A percentile compares a stretch with the other conserved stretches of the same genome.
Conservation (phyloP, 805 yeast genomes). For the Starmerella powellii region DNA sequence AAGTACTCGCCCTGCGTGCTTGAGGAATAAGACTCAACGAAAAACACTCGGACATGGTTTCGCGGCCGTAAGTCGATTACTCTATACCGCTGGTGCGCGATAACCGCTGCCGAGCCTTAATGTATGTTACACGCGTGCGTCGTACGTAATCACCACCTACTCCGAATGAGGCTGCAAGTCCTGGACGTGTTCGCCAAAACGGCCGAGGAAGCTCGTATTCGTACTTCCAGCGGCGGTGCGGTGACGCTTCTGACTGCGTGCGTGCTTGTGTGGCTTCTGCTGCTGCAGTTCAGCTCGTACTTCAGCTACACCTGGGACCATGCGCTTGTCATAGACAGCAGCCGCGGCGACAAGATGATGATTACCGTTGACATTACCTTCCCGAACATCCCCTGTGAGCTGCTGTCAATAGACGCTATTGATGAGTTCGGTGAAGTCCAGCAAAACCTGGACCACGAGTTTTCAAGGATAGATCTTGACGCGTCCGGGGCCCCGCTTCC, state of each 20-base stretch:
- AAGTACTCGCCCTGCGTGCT: too few relatives aligned
- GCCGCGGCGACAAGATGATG: constrained; percentile 57
- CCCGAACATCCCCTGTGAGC: constrained; percentile 75
- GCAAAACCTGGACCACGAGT: constrained; percentile 60
- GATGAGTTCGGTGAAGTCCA: constrained; percentile 81
- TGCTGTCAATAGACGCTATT: constrained; percentile 68
- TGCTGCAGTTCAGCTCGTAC: constrained; percentile 69
- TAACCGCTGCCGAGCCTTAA: too few relatives aligned
- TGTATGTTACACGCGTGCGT: too few relatives aligned
- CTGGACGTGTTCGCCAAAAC: constrained; percentile 85
- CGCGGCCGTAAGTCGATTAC: too few relatives aligned
- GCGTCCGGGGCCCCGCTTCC: constrained; percentile 39
- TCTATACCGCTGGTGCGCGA: too few relatives aligned
- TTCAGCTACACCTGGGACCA: constrained; percentile 58
- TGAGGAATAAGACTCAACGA: too few relatives aligned
- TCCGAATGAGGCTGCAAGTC: constrained; percentile 18
- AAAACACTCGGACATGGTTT: too few relatives aligned
- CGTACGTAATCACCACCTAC: too few relatives aligned
- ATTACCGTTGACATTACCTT: constrained; percentile 73
- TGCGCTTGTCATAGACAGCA: constrained; percentile 67
- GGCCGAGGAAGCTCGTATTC: constrained; percentile 81
- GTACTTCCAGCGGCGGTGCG: constrained; percentile 81
- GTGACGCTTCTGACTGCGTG: constrained; percentile 62
- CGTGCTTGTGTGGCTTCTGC: constrained; percentile 48
- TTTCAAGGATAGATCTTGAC: constrained; percentile 55